Evolutionary conservation across 139 green algal species (phyloP), one percentile per base, ranked within the genome.

Genomic region (Chlamydomonas sp.): DNA sequence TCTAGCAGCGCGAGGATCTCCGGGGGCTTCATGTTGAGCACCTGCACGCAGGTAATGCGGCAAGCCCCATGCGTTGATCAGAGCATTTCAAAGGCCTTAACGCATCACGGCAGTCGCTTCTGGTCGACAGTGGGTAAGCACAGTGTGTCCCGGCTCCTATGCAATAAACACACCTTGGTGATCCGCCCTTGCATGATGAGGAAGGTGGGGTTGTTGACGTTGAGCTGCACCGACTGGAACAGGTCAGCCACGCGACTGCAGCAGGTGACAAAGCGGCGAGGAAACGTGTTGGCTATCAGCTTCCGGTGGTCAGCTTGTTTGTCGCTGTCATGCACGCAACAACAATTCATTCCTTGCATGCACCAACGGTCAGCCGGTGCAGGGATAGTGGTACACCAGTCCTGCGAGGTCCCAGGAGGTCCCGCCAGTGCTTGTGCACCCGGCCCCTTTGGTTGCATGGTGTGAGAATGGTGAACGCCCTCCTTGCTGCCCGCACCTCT

Each of bases 151-250:
- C 5, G 12, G 69, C 17, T 76, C 31, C 5, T 4, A 16, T 78
- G 73, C 73, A 62, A 61, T 3, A n/a, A 2, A 80, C 86, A 74
- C 77, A 95, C 96, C 93, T 99, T 98, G 62, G 95, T 99, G 91
- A 99, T 98, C 67, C 97, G 94, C 63, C 98, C 98, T 95, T 99
- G 98, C 98, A 99, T 99, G 94, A 99, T 99, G 83, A 99, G 95
- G 92, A 99, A 99, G 93, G 99, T 98, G 17, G 98, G 98, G 91
- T 99, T 99, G 96, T 99, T 99, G 68, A 99, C 97, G 87, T 99
- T 99, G 31, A 99, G 94, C 95, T 99, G 96, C 92, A 99, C 97
- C 6, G 95, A 98, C 90, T 99, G 98, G 91, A 99, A 99, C 67
- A 99, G 91, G 89, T 99, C 98, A 78, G 98, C 95, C 31, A 99